Evolutionary conservation across 495 filamentous ascomycete species (phyloP).

Genomic region (Daldinia loculata): DNA sequence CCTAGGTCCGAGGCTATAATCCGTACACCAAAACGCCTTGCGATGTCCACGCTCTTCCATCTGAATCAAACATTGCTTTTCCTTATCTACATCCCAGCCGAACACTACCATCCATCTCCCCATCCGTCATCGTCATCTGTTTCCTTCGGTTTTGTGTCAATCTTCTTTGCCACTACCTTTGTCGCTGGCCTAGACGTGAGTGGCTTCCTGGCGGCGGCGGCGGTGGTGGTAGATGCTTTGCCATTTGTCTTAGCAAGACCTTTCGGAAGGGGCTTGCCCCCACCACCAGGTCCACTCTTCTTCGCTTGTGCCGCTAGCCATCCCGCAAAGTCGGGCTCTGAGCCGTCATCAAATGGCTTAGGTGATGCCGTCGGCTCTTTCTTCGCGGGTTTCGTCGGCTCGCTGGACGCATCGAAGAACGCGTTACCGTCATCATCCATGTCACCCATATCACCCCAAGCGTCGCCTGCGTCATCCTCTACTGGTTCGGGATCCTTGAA

Average conservation of each 20-base stretch:
- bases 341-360: conserved; percentile 77
- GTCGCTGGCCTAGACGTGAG: conserved; percentile 40
- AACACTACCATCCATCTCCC: conserved; percentile 71
- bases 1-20: background rate
- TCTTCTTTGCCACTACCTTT: conserved; percentile 57
- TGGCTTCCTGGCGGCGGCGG: conserved; percentile 49
- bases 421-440: conserved; percentile 64
- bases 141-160: conserved; percentile 64
- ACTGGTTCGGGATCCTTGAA: conserved; percentile 54
- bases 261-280: conserved; percentile 75
- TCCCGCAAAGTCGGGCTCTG: conserved; percentile 91
- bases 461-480: conserved; percentile 66
- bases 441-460: conserved; percentile 76
- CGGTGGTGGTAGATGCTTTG: conserved; percentile 52
- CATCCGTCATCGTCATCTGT: conserved; percentile 68
- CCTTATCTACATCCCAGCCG: background rate
- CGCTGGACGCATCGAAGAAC: conserved; percentile 50
- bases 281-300: conserved; percentile 63
- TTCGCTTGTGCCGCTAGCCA: conserved; percentile 87
- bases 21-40: conserved; percentile 30
- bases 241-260: conserved; percentile 67
- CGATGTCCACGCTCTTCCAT: background rate
- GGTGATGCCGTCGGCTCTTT: conserved; percentile 45
- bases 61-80: background rate
- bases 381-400: conserved; percentile 41